phyloP scores from a whole-genome alignment of 257 asterid genomes.

The Solanum boliviense region DNA sequence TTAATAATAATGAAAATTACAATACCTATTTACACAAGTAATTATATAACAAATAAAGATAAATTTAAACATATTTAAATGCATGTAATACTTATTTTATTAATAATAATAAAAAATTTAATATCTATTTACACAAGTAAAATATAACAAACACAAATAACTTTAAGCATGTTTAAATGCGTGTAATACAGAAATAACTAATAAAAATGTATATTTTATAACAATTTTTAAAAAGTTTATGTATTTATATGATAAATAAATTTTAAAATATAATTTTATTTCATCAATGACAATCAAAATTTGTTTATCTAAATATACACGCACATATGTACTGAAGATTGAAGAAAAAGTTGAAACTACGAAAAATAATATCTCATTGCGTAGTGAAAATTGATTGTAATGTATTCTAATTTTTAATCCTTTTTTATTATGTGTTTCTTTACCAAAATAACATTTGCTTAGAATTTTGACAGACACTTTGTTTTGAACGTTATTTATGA shows the following conservation, averaged over 20 bases:
- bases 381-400: background rate
- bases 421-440: background rate
- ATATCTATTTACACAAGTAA: background rate
- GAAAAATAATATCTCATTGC: too few species aligned
- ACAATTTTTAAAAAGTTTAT: too few species aligned
- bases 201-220: too few species aligned
- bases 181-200: too few species aligned
- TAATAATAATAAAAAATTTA: too few species aligned
- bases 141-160: background rate
- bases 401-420: too few species aligned
- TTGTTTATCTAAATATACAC: background rate
- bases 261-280: too few species aligned
- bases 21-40: too few species aligned
- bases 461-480: background rate
- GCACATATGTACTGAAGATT: background rate
- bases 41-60: too few species aligned
- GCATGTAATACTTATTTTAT: background rate
- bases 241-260: background rate
- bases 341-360: too few species aligned
- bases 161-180: background rate
- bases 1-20: background rate
- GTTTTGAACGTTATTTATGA: background rate
- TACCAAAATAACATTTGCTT: background rate
- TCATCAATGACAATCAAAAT: background rate
- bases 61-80: too few species aligned